Base-by-base conservation (phyloP, 352 stramenopile genomes). In the Pythium sp. region DNA sequence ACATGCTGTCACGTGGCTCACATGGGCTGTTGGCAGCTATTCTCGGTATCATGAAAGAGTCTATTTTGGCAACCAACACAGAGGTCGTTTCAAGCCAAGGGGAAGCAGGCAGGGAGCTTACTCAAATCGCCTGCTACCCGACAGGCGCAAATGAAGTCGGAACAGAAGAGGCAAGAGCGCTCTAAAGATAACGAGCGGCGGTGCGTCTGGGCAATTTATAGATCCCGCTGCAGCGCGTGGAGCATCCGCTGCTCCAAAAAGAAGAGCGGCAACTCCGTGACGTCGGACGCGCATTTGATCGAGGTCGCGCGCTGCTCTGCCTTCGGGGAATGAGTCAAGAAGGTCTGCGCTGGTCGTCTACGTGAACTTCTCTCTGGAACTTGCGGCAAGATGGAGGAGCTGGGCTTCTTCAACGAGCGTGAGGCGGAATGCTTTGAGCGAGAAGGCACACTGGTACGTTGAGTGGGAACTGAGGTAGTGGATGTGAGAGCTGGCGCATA, bases 371-470 rank as follows among this genome's bases (percentile, higher is more conserved):
- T 34, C 53, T 34, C 38, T 49, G 28, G 38, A 6, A 53, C 58
- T 59, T 57, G 62, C 62, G 30, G 63, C 57, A 79, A 53, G 68
- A 94, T 94, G 86, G 86, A 94, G 73, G 86, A 94, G 20, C 77
- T 92, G 6, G 72, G 75, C 54, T 93, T 92, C 68, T 93, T 93
- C 76, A 91, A 91, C 64, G 86, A 94, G 68, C 83, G 86, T 14
- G 86, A 94, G 51, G 86, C 86, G 1, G 86, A 94, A 75, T 94
- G 83, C 68, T 93, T 94, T 63, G 86, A 93, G 66, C 82, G 83
- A 38, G 86, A 94, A 71, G 86, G 91, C 72, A 86, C 80, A 15
- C 58, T 93, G 75, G 83, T 94, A 75, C n/a, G 72, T 70, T 32
- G n/a, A 55, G 47, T 15, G 22, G 5, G 14, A 5, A 55, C 3